Conservation (phyloP, 331 rosid genomes). For the Prunus yedoensis region DNA sequence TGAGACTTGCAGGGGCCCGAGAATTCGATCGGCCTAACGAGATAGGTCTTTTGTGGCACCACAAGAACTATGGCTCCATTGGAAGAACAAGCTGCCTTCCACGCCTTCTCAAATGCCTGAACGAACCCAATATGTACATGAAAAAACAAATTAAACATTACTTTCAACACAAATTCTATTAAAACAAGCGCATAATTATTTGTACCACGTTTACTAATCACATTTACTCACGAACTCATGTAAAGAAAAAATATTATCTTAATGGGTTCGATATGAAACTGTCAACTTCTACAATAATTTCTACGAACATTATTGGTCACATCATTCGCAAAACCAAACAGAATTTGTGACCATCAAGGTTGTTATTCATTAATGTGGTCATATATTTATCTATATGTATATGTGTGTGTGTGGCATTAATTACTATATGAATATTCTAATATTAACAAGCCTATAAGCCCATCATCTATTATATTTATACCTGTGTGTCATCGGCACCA, state of each 20-base stretch:
- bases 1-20: slow-evolving; percentile 73
- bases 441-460: background rate
- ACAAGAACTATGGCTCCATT: slow-evolving; percentile 21
- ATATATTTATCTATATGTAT: too few species aligned
- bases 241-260: too few species aligned
- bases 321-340: background rate
- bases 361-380: background rate
- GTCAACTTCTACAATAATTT: too few species aligned
- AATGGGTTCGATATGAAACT: too few species aligned
- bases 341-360: background rate
- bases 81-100: slow-evolving; percentile 59
- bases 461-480: background rate
- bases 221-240: too few species aligned
- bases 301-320: too few species aligned
- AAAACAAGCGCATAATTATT: too few species aligned
- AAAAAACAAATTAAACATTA: background rate
- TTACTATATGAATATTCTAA: background rate
- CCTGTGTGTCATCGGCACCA: slow-evolving; percentile 59
- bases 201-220: too few species aligned
- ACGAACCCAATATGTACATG: background rate
- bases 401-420: background rate
- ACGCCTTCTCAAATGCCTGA: slow-evolving; percentile 71
- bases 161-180: too few species aligned
- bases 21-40: slow-evolving; percentile 59
- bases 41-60: slow-evolving; percentile 54